These are phyloP conservation scores for Malassezia sp. DNA, from an alignment of 1,284 basidiomycete genomes.

Conservation along the genomic window DNA sequence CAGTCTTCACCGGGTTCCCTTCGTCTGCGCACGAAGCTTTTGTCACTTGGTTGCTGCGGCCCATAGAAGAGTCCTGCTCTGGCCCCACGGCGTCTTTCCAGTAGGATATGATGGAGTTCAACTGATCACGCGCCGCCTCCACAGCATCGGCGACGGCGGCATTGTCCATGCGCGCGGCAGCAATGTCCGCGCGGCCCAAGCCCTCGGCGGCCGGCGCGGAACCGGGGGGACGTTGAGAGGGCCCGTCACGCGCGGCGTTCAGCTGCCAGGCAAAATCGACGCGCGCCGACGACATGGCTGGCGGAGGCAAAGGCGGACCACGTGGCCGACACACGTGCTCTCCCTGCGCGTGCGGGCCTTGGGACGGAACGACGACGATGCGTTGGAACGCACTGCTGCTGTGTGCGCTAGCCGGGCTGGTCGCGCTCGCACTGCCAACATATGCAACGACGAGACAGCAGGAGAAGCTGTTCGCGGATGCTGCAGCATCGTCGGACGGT, in stretches of 20 bases:
- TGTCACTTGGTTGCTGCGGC: constrained; percentile 7
- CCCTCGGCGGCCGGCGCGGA: too few species aligned
- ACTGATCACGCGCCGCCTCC: neutral
- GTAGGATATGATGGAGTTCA: constrained; percentile 11
- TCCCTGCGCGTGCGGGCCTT: too few species aligned
- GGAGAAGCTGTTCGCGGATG: neutral
- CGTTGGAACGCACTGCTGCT: constrained; percentile 3
- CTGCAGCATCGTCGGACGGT: constrained; percentile 1
- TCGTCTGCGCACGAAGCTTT: too few species aligned
- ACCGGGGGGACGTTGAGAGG: too few species aligned
- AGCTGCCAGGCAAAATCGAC: too few species aligned
- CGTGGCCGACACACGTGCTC: too few species aligned
- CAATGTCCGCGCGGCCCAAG: too few species aligned
- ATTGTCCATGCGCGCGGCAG: too few species aligned
- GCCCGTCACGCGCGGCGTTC: too few species aligned
- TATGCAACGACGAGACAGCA: neutral
- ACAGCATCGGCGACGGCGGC: constrained; percentile 3
- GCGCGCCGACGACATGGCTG: too few species aligned
- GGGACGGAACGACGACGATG: constrained; percentile 9
- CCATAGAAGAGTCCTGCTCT: constrained; percentile 9
- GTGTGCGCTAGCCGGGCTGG: neutral
- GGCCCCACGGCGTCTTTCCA: constrained; percentile 16
- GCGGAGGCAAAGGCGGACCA: too few species aligned
- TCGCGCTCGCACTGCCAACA: neutral
- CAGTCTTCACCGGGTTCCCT: too few species aligned